A percentile compares a stretch with the other conserved stretches of the same genome.
Conservation (phyloP, 169 alveolate species). For the Plasmodium fragile region DNA sequence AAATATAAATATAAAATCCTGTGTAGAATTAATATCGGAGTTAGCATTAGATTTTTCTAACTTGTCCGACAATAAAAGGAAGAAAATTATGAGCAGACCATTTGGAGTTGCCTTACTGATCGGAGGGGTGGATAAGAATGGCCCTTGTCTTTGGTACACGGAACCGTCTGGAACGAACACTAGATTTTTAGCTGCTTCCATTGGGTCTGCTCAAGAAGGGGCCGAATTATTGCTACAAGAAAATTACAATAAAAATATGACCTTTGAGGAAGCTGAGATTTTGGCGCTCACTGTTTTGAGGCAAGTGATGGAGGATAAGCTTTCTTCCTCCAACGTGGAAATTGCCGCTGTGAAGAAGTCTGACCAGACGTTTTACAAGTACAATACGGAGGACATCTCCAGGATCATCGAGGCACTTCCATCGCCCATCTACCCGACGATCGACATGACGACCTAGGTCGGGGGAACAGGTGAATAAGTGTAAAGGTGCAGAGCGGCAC, state of each 20-base stretch:
- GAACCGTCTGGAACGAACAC: conserved; percentile 98
- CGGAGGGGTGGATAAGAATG: conserved; percentile 97
- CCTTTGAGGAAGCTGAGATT: conserved; percentile 95
- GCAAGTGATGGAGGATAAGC: conserved; percentile 98
- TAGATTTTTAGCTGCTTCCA: conserved; percentile 96
- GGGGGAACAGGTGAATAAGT: neutral
- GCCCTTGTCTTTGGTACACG: conserved; percentile 96
- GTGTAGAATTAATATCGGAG: conserved; percentile 94
- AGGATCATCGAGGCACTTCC: conserved; percentile 72
- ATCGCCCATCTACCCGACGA: conserved; percentile 75
- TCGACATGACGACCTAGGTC: conserved; percentile 58
- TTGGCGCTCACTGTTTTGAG: conserved; percentile 95
- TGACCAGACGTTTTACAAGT: conserved; percentile 81
- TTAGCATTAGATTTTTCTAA: conserved; percentile 96
- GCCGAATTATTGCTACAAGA: conserved; percentile 97
- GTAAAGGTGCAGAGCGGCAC: neutral
- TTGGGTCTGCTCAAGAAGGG: conserved; percentile 97
- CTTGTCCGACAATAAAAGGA: conserved; percentile 85
- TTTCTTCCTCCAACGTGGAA: conserved; percentile 95
- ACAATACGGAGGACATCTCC: conserved; percentile 68
- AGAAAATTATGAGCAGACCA: conserved; percentile 96
- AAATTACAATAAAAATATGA: conserved; percentile 93
- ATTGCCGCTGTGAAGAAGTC: conserved; percentile 89
- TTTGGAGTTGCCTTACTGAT: conserved; percentile 97
- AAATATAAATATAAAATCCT: conserved; percentile 92